phyloP scores from a whole-genome alignment of 495 filamentous ascomycete genomes.

The Xeromyces bisporus region DNA sequence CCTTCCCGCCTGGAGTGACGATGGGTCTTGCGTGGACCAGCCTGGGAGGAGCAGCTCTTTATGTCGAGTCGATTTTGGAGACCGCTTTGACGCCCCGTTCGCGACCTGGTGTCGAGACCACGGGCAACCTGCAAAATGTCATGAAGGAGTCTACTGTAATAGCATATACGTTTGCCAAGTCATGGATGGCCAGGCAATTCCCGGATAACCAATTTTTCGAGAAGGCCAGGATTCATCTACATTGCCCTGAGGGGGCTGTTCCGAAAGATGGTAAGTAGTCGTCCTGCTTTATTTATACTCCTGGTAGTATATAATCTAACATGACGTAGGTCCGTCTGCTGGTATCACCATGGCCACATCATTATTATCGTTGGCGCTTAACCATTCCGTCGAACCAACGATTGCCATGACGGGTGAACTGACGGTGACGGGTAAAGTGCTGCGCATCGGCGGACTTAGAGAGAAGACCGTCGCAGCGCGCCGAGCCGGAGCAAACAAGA shows the following conservation, averaged over 20 bases:
- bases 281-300: conserved; percentile 1
- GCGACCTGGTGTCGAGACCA: conserved; percentile 66
- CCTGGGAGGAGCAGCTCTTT: conserved; percentile 90
- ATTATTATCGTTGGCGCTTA: conserved; percentile 66
- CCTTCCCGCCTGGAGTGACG: conserved; percentile 86
- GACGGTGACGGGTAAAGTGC: conserved; percentile 92
- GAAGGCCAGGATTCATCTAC: conserved; percentile 86
- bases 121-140: conserved; percentile 85
- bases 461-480: conserved; percentile 99
- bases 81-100: conserved; percentile 52
- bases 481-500: conserved; percentile 80
- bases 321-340: conserved; percentile 53
- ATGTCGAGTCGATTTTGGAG: conserved; percentile 93
- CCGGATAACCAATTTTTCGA: conserved; percentile 90
- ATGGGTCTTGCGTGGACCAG: conserved; percentile 99
- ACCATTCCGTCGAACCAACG: conserved; percentile 60
- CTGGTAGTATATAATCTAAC: conserved; percentile 7
- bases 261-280: conserved; percentile 64
- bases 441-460: conserved; percentile 85
- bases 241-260: conserved; percentile 94
- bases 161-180: conserved; percentile 92
- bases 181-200: conserved; percentile 65
- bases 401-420: conserved; percentile 98
- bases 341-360: conserved; percentile 96
- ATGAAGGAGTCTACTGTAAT: conserved; percentile 96